These are phyloP conservation scores for Rhododendron molle DNA, from an alignment of 148 eudicot genomes.

Conservation along the genomic window DNA sequence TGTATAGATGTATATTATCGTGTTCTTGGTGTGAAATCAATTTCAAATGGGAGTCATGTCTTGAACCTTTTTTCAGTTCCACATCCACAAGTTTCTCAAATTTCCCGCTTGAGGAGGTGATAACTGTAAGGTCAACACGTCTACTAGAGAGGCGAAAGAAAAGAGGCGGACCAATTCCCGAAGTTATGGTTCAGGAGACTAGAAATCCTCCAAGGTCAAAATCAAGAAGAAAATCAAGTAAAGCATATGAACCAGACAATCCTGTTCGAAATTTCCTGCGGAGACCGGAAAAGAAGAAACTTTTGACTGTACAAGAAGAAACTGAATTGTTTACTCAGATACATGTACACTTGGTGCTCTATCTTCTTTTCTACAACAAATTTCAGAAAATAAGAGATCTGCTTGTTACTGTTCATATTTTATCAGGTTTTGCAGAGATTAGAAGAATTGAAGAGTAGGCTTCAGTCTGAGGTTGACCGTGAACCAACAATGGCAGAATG, in stretches of 20 bases:
- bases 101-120: constrained; percentile 31
- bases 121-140: constrained; percentile 75
- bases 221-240: constrained; percentile 27
- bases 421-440: constrained; percentile 60
- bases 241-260: constrained; percentile 52
- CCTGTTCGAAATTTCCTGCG: constrained; percentile 67
- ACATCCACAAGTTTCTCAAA: constrained; percentile 22
- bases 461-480: constrained; percentile 66
- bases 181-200: constrained; percentile 31
- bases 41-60: constrained; percentile 7
- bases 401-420: constrained; percentile 4
- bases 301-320: constrained; percentile 75
- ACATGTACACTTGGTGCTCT: constrained; percentile 42
- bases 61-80: constrained; percentile 21
- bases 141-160: constrained; percentile 69
- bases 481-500: constrained; percentile 88
- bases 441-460: constrained; percentile 54
- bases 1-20: neutral
- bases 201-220: constrained; percentile 25
- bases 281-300: constrained; percentile 64
- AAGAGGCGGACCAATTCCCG: constrained; percentile 43
- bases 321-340: constrained; percentile 52
- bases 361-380: neutral
- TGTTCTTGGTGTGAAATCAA: neutral
- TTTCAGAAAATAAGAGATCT: neutral